Percentiles rank a stretch among this genome's conserved stretches.
These are phyloP conservation scores for Tilletia indica DNA, from an alignment of 1,284 basidiomycete species.

Conservation along the genomic window DNA sequence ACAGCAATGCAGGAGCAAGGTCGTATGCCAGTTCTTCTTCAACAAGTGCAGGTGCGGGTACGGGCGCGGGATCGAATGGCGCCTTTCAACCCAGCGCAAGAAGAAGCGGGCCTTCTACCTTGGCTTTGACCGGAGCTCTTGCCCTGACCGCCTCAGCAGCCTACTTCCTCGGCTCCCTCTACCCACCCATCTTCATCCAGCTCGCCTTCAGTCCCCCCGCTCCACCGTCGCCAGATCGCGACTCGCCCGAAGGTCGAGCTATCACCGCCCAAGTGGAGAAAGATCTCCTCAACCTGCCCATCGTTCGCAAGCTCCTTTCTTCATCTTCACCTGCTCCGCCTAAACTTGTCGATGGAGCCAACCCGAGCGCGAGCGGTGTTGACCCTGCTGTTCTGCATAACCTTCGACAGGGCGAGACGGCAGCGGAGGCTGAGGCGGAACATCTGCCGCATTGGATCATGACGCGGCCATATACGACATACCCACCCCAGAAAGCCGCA, in stretches of 20 bases:
- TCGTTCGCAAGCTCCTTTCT: constrained; percentile 49
- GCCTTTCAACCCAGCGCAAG: not conserved
- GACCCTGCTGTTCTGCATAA: constrained; percentile 25
- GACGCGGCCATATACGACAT: constrained; percentile 68
- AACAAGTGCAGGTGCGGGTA: not conserved
- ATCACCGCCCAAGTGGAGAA: constrained; percentile 69
- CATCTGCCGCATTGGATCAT: constrained; percentile 32
- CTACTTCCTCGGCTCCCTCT: constrained; percentile 66
- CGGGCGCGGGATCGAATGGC: not conserved
- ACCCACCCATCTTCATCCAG: constrained; percentile 65
- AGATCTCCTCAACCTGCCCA: constrained; percentile 67
- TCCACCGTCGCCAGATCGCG: constrained; percentile 67
- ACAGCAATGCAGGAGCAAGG: no score
- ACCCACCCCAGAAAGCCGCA: constrained; percentile 69
- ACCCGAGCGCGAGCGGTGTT: constrained; percentile 24
- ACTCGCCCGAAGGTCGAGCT: constrained; percentile 66
- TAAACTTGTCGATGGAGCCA: constrained; percentile 18
- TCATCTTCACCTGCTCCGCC: constrained; percentile 25
- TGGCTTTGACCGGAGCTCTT: no score
- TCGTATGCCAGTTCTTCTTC: no score
- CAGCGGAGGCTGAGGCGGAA: constrained; percentile 22
- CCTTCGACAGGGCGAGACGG: constrained; percentile 25
- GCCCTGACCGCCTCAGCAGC: constrained; percentile 43
- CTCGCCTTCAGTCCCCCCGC: constrained; percentile 72
- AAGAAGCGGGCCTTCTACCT: no score